Conservation (phyloP, 441 rosid species). For the Erodium texanum region DNA sequence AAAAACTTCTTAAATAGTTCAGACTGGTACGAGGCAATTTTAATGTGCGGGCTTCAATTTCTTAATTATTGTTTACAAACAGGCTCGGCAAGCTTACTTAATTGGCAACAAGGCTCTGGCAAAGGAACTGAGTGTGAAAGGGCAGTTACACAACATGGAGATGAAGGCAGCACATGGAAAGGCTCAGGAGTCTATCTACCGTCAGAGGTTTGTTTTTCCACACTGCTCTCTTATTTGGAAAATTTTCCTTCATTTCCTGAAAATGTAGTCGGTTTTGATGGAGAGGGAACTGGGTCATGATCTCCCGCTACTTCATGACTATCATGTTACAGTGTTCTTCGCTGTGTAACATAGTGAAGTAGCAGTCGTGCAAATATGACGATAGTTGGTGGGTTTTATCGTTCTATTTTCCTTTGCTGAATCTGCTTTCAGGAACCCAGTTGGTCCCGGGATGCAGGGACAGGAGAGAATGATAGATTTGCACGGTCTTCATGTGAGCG, state of each 20-base stretch:
- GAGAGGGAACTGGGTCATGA: too few species aligned
- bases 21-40: too few species aligned
- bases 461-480: constrained; percentile 87
- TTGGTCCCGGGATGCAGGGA: constrained; percentile 35
- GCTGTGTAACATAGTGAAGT: too few species aligned
- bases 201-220: constrained; percentile 60
- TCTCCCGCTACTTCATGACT: too few species aligned
- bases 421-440: constrained; percentile 53
- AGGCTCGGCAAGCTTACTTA: constrained; percentile 89
- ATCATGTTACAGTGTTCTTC: too few species aligned
- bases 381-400: too few species aligned
- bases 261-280: too few species aligned
- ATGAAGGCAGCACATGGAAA: constrained; percentile 96
- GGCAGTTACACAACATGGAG: constrained; percentile 79
- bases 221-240: background rate
- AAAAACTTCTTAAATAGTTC: background rate
- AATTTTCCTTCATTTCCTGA: too few species aligned
- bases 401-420: too few species aligned
- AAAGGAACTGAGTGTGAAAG: constrained; percentile 85
- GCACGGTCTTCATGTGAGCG: constrained; percentile 83
- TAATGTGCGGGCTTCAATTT: too few species aligned
- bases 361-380: too few species aligned
- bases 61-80: constrained; percentile 3
- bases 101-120: constrained; percentile 87
- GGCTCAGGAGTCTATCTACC: constrained; percentile 89